Conservation (phyloP, 352 stramenopile genomes). For the Peronospora tabacina region DNA sequence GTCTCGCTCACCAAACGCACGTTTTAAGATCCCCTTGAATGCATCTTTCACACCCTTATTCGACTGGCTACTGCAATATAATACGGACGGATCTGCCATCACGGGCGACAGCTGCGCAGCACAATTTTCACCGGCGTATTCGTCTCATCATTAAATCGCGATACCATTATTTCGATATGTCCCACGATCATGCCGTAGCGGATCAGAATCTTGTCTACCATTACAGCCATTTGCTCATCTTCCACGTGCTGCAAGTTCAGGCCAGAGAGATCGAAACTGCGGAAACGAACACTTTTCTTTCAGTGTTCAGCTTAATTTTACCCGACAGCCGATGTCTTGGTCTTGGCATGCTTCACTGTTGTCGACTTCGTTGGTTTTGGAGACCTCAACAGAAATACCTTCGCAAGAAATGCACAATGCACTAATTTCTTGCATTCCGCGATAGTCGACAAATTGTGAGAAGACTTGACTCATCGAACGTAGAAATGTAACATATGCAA, state of each 20-base stretch:
- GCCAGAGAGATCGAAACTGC: slow-evolving; percentile 57
- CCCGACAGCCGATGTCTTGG: slow-evolving; percentile 6
- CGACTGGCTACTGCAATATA: slow-evolving; percentile 4
- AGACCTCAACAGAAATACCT: slow-evolving; percentile 10
- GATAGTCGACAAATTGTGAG: no score
- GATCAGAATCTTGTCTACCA: slow-evolving; percentile 40
- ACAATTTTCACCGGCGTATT: slow-evolving; percentile 2
- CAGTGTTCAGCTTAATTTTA: slow-evolving; percentile 12
- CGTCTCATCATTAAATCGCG: slow-evolving; percentile 1
- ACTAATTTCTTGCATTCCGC: no score
- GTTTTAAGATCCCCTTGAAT: slow-evolving; percentile 20
- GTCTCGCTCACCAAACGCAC: slow-evolving; percentile 29
- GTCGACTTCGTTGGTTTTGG: slow-evolving; percentile 11
- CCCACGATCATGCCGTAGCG: slow-evolving; percentile 39
- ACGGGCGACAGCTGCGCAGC: no score
- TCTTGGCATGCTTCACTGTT: slow-evolving; percentile 4
- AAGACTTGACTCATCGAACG: no score
- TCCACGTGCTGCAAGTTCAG: slow-evolving; percentile 51
- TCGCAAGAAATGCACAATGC: slow-evolving; percentile 22
- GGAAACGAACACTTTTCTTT: slow-evolving; percentile 54
- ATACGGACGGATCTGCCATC: slow-evolving; percentile 14
- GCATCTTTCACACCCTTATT: neutral
- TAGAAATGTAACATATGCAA: no score
- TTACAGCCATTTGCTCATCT: slow-evolving; percentile 30
- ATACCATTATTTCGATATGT: slow-evolving; percentile 22